Evolutionary conservation across 805 yeast genomes (phyloP).

Genomic region (Yarrowia osloensis): DNA sequence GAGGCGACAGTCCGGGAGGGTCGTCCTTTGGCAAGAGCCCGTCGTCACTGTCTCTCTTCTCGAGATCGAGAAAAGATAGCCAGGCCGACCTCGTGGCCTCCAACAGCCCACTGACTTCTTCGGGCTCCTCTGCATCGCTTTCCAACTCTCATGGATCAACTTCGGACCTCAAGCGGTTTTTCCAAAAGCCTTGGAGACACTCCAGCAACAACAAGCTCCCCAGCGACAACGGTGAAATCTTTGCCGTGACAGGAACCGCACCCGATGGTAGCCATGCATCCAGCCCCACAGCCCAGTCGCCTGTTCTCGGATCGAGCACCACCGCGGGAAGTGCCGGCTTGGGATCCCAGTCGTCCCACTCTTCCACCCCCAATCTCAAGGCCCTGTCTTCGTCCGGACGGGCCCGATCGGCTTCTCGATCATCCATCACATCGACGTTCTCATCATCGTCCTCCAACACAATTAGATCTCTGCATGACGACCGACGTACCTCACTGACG

Average conservation of each 20-base stretch:
- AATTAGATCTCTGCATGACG: conserved; percentile 33
- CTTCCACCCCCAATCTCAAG: conserved; percentile 26
- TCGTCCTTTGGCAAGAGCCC: conserved; percentile 32
- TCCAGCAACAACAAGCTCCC: conserved; percentile 26
- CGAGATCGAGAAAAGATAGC: conserved; percentile 42
- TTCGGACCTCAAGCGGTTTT: conserved; percentile 49
- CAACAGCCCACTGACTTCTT: conserved; percentile 1
- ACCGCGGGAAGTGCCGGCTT: not conserved
- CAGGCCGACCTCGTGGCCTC: conserved; percentile 40
- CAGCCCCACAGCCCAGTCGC: conserved; percentile 10
- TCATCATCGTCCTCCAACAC: conserved; percentile 22
- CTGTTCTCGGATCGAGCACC: not conserved
- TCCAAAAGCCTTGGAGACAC: conserved; percentile 47
- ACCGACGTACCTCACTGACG: conserved; percentile 43
- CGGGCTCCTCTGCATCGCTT: conserved; percentile 47
- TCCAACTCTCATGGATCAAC: conserved; percentile 40
- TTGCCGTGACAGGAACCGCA: conserved; percentile 33
- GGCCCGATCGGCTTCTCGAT: conserved; percentile 2
- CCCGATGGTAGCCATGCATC: conserved; percentile 18
- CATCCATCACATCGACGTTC: conserved; percentile 11
- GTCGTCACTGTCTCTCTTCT: conserved; percentile 45
- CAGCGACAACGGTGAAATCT: conserved; percentile 21
- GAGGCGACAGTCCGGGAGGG: conserved; percentile 33
- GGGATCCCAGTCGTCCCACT: conserved; percentile 14
- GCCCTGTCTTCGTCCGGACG: not conserved